Base-by-base conservation (phyloP, 441 rosid genomes). In the Theobroma grandiflorum region DNA sequence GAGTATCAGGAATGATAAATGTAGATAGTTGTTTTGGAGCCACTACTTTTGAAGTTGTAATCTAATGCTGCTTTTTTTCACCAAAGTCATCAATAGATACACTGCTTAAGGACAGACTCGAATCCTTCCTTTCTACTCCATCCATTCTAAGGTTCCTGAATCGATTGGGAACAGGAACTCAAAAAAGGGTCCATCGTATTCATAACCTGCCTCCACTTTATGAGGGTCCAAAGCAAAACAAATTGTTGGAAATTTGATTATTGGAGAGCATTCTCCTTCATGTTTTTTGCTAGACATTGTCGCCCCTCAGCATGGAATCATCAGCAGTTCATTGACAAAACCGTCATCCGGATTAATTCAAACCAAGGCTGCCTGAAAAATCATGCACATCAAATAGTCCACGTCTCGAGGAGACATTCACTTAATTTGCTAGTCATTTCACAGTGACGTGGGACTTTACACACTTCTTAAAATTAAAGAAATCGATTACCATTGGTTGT, bases 391-490 rank as follows among this genome's bases (percentile, higher is more conserved):
- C 40, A 26, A 74, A 38, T 40, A 11, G 67, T 55, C 66, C 66
- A 74, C 77, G 63, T 71, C 15, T 71, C 43, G 2, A 3, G 61
- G 75, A 35, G 62, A 6, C 33, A 16, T 72, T 72, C 75, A 52
- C 62, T 37, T 53, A 53, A 55, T 37, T 37, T 72, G 50, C 76
- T 37, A 53, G 64, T 72, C 64, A 72, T 6, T 72, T 55, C 64
- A 4, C 35, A 4, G 12, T 52, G 26, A 4, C 2, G 37, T 49
- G 42, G 42, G 12, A 12, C 62, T 57, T 31, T 31, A 61, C 1
- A 10, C 1, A 3, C 18, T 45, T 69, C 57, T 47, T 69, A 3
- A 3, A 69, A 26, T 31, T 16, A 4, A 61, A 70, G 59, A 70
- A 49, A 70, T 70, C 22, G 3, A 70, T 70, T 70, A 7, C 22